phyloP scores from a whole-genome alignment of 306 rosid species.

The Begonia loranthoides region DNA sequence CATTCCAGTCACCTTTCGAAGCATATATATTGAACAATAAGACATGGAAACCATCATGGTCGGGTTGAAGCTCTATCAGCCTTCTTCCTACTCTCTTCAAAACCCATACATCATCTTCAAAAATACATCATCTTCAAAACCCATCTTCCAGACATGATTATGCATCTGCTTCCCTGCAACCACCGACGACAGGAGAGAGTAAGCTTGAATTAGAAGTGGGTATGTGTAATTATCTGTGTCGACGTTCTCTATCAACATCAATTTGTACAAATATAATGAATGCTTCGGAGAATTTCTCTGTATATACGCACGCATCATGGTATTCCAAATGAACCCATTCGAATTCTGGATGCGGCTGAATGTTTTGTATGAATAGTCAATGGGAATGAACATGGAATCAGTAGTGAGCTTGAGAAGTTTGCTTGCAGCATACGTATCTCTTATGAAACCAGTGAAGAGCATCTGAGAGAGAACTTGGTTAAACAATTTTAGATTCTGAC shows the following conservation, averaged over 20 bases:
- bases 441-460: slow-evolving; percentile 44
- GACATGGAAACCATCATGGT: slow-evolving; percentile 70
- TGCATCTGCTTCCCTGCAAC: slow-evolving; percentile 49
- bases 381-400: slow-evolving; percentile 23
- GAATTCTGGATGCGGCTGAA: slow-evolving; percentile 38
- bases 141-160: slow-evolving; percentile 32
- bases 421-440: slow-evolving; percentile 59
- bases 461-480: slow-evolving; percentile 49
- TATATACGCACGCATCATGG: slow-evolving; percentile 46
- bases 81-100: slow-evolving; percentile 63
- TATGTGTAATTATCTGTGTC: slow-evolving; percentile 39
- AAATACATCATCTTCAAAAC: slow-evolving; percentile 41
- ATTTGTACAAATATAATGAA: slow-evolving; percentile 23
- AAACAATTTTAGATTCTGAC: slow-evolving; percentile 27
- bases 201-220: slow-evolving; percentile 53
- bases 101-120: slow-evolving; percentile 49
- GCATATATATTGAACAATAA: slow-evolving; percentile 67
- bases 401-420: slow-evolving; percentile 38
- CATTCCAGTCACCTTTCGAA: slow-evolving; percentile 64
- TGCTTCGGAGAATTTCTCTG: slow-evolving; percentile 31
- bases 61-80: slow-evolving; percentile 66
- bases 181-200: slow-evolving; percentile 25
- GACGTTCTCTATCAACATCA: slow-evolving; percentile 18
- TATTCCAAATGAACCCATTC: slow-evolving; percentile 64
- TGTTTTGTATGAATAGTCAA: slow-evolving; percentile 25